Percentiles rank a stretch among this genome's conserved stretches.
Evolutionary conservation across 345 rosid species (phyloP).

Genomic region (Euphorbia peplus): DNA sequence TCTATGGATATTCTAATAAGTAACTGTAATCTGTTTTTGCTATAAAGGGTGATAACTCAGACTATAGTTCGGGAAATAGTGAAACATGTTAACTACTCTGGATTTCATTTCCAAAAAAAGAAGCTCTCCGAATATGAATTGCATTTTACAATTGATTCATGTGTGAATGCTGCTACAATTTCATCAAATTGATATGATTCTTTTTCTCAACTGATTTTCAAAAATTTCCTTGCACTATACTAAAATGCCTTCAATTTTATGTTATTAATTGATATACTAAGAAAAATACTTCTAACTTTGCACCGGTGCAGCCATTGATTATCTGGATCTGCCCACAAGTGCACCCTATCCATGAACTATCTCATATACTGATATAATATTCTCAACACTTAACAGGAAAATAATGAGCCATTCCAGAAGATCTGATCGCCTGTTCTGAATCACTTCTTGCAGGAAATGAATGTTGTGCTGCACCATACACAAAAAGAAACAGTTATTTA

Average conservation of each 20-base stretch:
- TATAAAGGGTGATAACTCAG: too few relatives aligned
- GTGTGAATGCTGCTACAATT: not conserved
- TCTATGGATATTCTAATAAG: too few relatives aligned
- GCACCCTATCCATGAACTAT: constrained; percentile 52
- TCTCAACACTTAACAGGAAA: constrained; percentile 69
- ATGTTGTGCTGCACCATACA: constrained; percentile 73
- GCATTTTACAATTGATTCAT: too few relatives aligned
- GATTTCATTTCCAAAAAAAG: too few relatives aligned
- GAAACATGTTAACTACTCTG: too few relatives aligned
- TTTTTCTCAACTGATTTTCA: not conserved
- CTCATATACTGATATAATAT: constrained; percentile 66
- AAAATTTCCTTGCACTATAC: not conserved
- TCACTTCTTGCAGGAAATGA: constrained; percentile 87
- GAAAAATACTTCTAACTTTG: not conserved
- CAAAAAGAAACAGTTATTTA: not conserved
- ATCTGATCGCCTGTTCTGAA: constrained; percentile 77
- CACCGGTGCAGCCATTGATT: not conserved
- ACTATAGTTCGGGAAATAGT: too few relatives aligned
- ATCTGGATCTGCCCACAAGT: constrained; percentile 5
- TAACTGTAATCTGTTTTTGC: too few relatives aligned
- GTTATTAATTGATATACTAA: not conserved
- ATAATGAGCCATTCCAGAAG: constrained; percentile 89
- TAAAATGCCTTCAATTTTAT: not conserved
- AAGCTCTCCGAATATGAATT: too few relatives aligned
- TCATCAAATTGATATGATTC: not conserved